Base-by-base conservation (phyloP, 2,329 filamentous ascomycete species). In the Alternaria conjuncta region DNA sequence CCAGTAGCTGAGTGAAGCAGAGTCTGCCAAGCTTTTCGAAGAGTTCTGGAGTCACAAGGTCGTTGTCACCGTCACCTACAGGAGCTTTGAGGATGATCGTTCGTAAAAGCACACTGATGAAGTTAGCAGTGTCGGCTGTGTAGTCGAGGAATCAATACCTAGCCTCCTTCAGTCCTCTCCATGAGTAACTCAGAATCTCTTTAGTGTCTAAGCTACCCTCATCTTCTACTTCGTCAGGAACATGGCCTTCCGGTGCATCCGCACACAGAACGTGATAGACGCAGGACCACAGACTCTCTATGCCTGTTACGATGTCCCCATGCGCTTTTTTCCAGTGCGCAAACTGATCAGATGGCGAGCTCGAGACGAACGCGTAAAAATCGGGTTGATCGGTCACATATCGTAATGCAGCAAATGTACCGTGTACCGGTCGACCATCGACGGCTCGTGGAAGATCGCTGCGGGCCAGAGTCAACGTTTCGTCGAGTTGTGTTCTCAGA, bases 121-220 rank as follows among this genome's bases (percentile, higher is more conserved):
- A 23, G 47, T 66, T 12, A 63, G 66, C 26, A 10, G 12, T 21
- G n/a, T 21, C n/a, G 20, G 11, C 2, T 15, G 10, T 25, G 2
- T 20, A 25, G 28, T 12, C 3, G 2, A 18, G 9, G 5, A 30
- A 15, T 13, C 43, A 81, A 64, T 82, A 93, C 91, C 93, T 97
- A 23, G 94, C 93, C 81, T 99, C 96, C 66, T 97, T 95, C n/a
- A 97, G 85, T 6, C 94, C 93, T 71, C 96, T 89, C 86, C 97
- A 99, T 66, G 94, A 97, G 78, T 96, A 99, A 68, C 95, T 98
- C 50, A 99, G 81, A 18, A 97, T 86, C 71, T 96, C 93, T 75
- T 97, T 98, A 0, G 93, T 94, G 55, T 92, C 90, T 3, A 93
- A 85, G 1, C 90, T 91, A 5, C 90, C 86, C 15, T 88, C 82